Base-by-base conservation (phyloP, 2,329 filamentous ascomycete genomes). In the Leptographium radiaticola region DNA sequence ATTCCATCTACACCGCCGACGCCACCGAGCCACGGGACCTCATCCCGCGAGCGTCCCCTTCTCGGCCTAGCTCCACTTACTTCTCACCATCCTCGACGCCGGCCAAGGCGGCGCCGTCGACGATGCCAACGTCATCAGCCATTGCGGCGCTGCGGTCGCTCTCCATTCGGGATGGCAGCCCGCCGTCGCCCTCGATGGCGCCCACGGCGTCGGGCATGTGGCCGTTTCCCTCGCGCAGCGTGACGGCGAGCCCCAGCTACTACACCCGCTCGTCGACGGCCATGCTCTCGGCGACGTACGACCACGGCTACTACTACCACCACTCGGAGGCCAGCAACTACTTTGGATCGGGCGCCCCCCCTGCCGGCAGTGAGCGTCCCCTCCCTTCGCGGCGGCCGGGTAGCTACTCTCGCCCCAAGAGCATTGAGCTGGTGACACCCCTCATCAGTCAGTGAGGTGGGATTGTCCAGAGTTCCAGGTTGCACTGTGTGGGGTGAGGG, bases 391-490 rank as follows among this genome's bases (percentile, higher is more conserved):
- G 80, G 49, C 72, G 74, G 50, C 76, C 79, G 4, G 70, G 73
- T 40, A 68, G 70, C 42, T 79, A 79, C 65, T 51, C 76, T 59
- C 71, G 80, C 48, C 77, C 79, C 38, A 80, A 76, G 67, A 82
- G 79, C 67, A 80, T 82, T 60, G 79, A 83, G 67, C 71, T 83
- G 25, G 78, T 83, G 46, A 81, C 79, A 51, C 80, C 80, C 38
- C 74, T 80, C 66, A 64, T 77, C 59, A 71, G 75, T 52, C 72
- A 75, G 60, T 80, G 58, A 55, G 11, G 18, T 10, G 40, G 31
- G 44, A 49, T 48, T 36, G 46, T 18, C 33, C 15, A 33, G n/a
- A 48, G 46, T 38, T 38, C 11, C 25, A 15, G 13, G 20, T 44
- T 43, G 16, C 11, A 44, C 6, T 40, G 38, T 40, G 38, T 12